Evolutionary conservation across 208 protist genomes (phyloP), one percentile per base, ranked within the genome.

Genomic region (Trichomonas tenax): DNA sequence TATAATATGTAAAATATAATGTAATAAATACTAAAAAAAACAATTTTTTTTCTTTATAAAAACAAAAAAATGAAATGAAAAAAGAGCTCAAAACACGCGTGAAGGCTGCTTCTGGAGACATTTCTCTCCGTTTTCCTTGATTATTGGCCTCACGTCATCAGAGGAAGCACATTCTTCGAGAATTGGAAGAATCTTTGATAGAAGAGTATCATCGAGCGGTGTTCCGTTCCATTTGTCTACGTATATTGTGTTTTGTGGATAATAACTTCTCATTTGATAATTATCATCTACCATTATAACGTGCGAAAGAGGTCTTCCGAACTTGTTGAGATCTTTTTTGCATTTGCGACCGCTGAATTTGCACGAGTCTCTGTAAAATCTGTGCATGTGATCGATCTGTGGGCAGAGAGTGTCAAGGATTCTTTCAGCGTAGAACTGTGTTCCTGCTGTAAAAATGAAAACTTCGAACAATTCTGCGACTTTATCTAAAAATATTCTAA

Each of bases 371-470:
- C 86, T 48, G 15, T 38, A 93, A 9, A 93, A 51, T 38, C 86
- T 23, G 17, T 93, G 86, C 14, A 48, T 26, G 2, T 93, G 8
- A 36, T 93, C 86, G 0, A 93, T 38, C 8, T 48, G 45, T 38
- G 86, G 86, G 26, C 86, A 93, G 14, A 93, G 3, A 11, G 14
- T 23, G 38, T 93, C 44, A 8, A 93, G 21, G 17, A 93, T 51
- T 34, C 40, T 41, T 21, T 93, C 44, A 38, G 86, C 86, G 51
- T 93, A 93, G 2, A 38, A 15, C 8, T 40, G 40, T 0, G 41
- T 44, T 38, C 86, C 86, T 38, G 17, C 41, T 51, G 97, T 97
- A 58, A 97, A 97, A 41, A 97, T 84, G 11, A 97, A 96, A 36
- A 97, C 45, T 23, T 97, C 97, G 63, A 96, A 97, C n/a, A 95